Evolutionary conservation across 306 rosid genomes (phyloP).

Genomic region (Morella rubra): DNA sequence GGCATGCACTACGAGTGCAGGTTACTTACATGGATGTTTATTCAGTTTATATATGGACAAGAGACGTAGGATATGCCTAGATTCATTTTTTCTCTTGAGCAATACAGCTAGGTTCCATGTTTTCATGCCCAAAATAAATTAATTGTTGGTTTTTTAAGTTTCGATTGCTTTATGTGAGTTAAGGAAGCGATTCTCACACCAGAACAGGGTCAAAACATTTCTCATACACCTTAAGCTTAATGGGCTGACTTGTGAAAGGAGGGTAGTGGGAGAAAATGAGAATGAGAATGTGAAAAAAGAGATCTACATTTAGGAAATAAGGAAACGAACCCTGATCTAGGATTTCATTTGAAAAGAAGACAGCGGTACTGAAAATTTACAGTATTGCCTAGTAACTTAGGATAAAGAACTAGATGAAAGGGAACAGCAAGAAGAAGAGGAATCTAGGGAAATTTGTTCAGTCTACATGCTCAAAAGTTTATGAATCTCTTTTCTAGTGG

Average conservation of each 20-base stretch:
- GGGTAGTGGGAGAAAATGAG: neutral
- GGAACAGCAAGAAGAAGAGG: too few relatives aligned
- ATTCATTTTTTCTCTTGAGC: neutral
- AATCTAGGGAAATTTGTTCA: too few relatives aligned
- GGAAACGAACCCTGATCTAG: neutral
- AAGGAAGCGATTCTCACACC: neutral
- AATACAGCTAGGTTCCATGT: too few relatives aligned
- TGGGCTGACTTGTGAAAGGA: neutral
- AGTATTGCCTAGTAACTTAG: neutral
- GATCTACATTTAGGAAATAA: neutral
- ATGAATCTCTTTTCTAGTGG: too few relatives aligned
- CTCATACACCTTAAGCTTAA: neutral
- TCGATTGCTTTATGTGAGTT: neutral
- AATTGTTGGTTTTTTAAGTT: neutral
- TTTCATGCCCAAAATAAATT: too few relatives aligned
- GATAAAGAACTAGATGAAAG: too few relatives aligned
- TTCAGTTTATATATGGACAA: neutral
- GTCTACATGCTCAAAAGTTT: too few relatives aligned
- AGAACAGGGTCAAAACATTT: neutral
- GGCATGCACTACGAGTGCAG: neutral
- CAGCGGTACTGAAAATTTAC: neutral
- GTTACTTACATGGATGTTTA: neutral
- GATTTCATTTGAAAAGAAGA: neutral
- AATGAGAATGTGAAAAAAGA: neutral
- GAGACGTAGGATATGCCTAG: neutral